Evolutionary conservation across 1,139 yeast species (phyloP), one percentile per base, ranked within the genome.

Genomic region (Sugiyamaella japonica): DNA sequence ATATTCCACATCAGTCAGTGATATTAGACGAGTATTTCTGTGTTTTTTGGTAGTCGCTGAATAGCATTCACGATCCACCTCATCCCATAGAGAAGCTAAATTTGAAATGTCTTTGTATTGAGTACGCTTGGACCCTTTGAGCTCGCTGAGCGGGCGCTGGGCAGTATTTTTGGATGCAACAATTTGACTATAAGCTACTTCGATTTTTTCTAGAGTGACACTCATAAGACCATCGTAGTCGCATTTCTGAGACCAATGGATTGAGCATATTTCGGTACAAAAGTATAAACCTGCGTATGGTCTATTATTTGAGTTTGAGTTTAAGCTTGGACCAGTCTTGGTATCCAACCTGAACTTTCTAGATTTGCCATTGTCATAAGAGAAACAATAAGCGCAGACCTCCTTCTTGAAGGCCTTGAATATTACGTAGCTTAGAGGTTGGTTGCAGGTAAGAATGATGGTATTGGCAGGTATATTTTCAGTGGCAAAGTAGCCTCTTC

Each of bases 401-500:
- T 85, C 90, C 62, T 84, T 84, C 54, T 81, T 77, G 66, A 82
- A 85, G 6, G 82, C 83, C 56, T 77, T 74, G 29, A 76, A 69
- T 3, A 84, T 73, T 1, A 81, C 74, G 13, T 77, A 72, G 12
- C 85, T 76, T 49, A 81, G 65, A 0, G 84, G 82, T 5, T 68
- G 55, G 1, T 66, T 61, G 44, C 80, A 75, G 8, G 59, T 61
- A 48, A 81, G 71, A 1, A 85, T 68, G 1, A 66, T 64, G 0
- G 82, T 76, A 7, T 74, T 79, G 17, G 66, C 62, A 4, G 77
- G 71, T 13, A 84, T 77, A 7, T 65, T 59, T 1, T 52, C 46
- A 1, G 61, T 62, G 13, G 88, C 80, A 66, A 82, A 84, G 59
- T 86, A 84, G 1, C 89, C 89, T 57, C 89, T 74, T 10, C 91